Conservation (phyloP, 345 rosid species). For the Mercurialis annua region DNA sequence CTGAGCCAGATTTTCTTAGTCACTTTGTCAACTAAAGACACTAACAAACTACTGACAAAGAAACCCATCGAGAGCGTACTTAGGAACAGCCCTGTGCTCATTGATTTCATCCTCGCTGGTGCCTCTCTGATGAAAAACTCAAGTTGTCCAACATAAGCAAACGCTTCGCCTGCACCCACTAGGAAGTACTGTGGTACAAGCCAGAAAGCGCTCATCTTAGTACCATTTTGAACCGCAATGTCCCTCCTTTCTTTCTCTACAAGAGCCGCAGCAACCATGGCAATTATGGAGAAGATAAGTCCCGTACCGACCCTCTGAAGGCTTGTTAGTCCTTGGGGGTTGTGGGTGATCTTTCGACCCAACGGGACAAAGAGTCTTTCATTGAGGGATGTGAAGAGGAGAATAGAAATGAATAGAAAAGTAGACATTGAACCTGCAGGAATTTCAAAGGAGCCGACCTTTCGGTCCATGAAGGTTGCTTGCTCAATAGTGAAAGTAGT, state of each 20-base stretch:
- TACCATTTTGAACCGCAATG: slow-evolving; percentile 21
- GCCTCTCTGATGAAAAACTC: slow-evolving; percentile 92
- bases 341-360: slow-evolving; percentile 50
- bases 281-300: slow-evolving; percentile 53
- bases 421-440: slow-evolving; percentile 71
- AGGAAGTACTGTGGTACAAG: slow-evolving; percentile 73
- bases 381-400: slow-evolving; percentile 77
- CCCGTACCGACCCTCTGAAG: slow-evolving; percentile 86
- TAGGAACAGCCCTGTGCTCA: slow-evolving; percentile 90
- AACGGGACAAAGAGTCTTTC: slow-evolving; percentile 71
- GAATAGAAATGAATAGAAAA: slow-evolving; percentile 64
- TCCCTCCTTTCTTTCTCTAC: slow-evolving; percentile 59
- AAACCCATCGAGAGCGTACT: slow-evolving; percentile 87
- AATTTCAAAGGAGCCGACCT: slow-evolving; percentile 46
- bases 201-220: slow-evolving; percentile 66
- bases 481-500: slow-evolving; percentile 84
- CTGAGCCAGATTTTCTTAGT: slow-evolving; percentile 65
- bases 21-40: slow-evolving; percentile 55
- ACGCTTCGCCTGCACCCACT: slow-evolving; percentile 93
- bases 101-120: slow-evolving; percentile 87
- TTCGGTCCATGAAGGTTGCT: slow-evolving; percentile 68
- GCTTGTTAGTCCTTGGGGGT: slow-evolving; percentile 68
- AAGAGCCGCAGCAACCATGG: slow-evolving; percentile 66
- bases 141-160: slow-evolving; percentile 86
- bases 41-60: slow-evolving; percentile 76